Evolutionary conservation across 495 filamentous ascomycete genomes (phyloP).

Genomic region (Daldinia bambusicola): DNA sequence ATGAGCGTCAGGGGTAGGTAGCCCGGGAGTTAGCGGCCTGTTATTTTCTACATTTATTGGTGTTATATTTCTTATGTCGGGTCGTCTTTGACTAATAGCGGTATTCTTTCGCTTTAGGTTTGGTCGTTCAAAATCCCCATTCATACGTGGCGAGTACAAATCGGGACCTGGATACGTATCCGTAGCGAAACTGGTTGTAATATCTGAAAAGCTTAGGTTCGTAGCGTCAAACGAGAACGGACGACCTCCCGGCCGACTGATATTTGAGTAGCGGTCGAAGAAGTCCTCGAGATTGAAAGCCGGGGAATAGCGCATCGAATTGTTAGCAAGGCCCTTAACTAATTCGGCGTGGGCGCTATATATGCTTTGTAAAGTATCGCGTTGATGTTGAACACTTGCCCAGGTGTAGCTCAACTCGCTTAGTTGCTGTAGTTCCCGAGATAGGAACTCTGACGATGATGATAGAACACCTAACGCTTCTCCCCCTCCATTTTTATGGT

Average conservation of each 20-base stretch:
- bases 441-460: conserved; percentile 74
- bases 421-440: conserved; percentile 80
- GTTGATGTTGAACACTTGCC: conserved; percentile 81
- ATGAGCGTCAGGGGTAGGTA: conserved; percentile 46
- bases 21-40: conserved; percentile 36
- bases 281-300: conserved; percentile 89
- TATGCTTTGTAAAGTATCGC: conserved; percentile 77
- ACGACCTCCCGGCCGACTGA: conserved; percentile 53
- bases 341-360: conserved; percentile 78
- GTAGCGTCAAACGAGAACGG: conserved; percentile 63
- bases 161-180: conserved; percentile 60
- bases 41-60: conserved; percentile 32
- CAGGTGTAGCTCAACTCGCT: conserved; percentile 76
- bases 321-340: conserved; percentile 72
- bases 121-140: conserved; percentile 43
- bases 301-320: conserved; percentile 70
- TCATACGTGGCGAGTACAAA: conserved; percentile 53
- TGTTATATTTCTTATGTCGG: conserved; percentile 47
- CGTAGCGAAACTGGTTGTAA: conserved; percentile 58
- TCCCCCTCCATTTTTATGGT: conserved; percentile 69
- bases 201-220: conserved; percentile 64
- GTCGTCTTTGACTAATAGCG: conserved; percentile 46
- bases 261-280: conserved; percentile 76
- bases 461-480: conserved; percentile 64
- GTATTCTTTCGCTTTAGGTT: conserved; percentile 58